These are phyloP conservation scores for Sugiyamaella castrensis DNA, from an alignment of 1,139 yeast species.

Conservation along the genomic window DNA sequence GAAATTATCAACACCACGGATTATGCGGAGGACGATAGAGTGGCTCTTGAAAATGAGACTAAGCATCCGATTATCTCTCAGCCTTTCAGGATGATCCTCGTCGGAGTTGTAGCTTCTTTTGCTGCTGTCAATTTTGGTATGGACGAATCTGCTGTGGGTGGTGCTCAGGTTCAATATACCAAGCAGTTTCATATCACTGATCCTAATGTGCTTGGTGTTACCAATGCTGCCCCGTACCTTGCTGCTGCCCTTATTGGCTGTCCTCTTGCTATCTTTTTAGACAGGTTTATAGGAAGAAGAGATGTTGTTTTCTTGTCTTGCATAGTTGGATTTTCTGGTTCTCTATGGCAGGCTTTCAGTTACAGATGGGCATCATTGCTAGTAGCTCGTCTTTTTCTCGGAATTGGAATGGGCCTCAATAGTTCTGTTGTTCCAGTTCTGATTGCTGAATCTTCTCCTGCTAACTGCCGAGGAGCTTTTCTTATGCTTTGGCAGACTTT, in stretches of 20 bases:
- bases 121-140: slow-evolving; percentile 45
- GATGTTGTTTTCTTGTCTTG: slow-evolving; percentile 42
- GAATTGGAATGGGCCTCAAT: slow-evolving; percentile 37
- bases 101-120: slow-evolving; percentile 12
- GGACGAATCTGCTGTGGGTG: slow-evolving; percentile 72
- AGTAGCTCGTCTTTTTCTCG: slow-evolving; percentile 54
- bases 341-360: slow-evolving; percentile 25
- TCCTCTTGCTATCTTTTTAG: slow-evolving; percentile 68
- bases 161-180: slow-evolving; percentile 65
- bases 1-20: neutral
- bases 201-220: slow-evolving; percentile 48
- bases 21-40: slow-evolving; percentile 7
- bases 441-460: slow-evolving; percentile 23
- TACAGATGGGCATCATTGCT: slow-evolving; percentile 45
- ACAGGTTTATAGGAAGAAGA: slow-evolving; percentile 32
- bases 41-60: neutral
- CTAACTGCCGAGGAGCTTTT: slow-evolving; percentile 19
- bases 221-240: slow-evolving; percentile 76
- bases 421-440: slow-evolving; percentile 23
- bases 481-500: slow-evolving; percentile 62
- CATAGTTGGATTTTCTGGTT: slow-evolving; percentile 47
- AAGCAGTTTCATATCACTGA: slow-evolving; percentile 47
- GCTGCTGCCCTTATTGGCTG: slow-evolving; percentile 66
- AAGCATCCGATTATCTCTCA: slow-evolving; percentile 8
- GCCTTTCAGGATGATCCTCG: slow-evolving; percentile 10